phyloP scores from a whole-genome alignment of 208 protist genomes.

The Porcisia deanei region DNA sequence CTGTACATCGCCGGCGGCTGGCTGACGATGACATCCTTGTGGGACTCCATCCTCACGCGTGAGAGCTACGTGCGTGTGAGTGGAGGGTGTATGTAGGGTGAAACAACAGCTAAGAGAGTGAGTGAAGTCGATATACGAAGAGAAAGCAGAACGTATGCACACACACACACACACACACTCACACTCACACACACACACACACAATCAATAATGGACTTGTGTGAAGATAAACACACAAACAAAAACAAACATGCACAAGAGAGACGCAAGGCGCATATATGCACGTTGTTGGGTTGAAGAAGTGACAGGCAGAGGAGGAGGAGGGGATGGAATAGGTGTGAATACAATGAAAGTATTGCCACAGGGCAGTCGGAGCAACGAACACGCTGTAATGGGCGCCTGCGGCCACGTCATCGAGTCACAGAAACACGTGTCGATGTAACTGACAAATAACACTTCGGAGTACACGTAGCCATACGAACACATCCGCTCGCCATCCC shows the following conservation, averaged over 20 bases:
- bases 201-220: neutral
- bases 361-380: too few relatives aligned
- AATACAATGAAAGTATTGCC: too few relatives aligned
- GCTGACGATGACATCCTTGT: slow-evolving; percentile 91
- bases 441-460: too few relatives aligned
- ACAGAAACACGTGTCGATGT: too few relatives aligned
- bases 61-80: neutral
- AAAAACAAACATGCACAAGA: too few relatives aligned
- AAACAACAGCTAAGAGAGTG: neutral
- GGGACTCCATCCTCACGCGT: slow-evolving; percentile 65
- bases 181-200: neutral
- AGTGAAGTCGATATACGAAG: neutral
- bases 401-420: too few relatives aligned
- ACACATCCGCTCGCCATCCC: neutral
- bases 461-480: neutral
- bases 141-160: neutral
- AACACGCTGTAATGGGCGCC: too few relatives aligned
- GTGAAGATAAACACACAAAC: too few relatives aligned
- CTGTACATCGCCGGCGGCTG: slow-evolving; percentile 82
- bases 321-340: too few relatives aligned
- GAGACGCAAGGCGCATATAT: too few relatives aligned
- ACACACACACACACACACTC: neutral
- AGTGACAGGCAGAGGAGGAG: too few relatives aligned
- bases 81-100: slow-evolving; percentile 5
- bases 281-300: too few relatives aligned